A percentile compares a stretch with the other conserved stretches of the same genome.
Evolutionary conservation across 768 basidiomycete genomes (phyloP).

Genomic region (Gautieria morchelliformis): DNA sequence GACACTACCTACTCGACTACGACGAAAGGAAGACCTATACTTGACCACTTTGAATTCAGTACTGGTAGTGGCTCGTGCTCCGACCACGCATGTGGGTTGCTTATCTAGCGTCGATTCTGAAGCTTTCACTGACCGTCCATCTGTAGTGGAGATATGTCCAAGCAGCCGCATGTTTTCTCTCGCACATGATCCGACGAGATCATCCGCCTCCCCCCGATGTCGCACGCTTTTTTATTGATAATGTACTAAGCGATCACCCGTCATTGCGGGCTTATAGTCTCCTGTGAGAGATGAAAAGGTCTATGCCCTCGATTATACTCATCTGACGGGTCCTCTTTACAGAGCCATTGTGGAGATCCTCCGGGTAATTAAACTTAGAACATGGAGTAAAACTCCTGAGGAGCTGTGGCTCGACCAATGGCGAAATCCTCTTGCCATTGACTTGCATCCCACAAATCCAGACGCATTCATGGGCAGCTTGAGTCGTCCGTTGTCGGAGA

Average conservation of each 20-base stretch:
- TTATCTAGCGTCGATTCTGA: background rate
- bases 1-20: conserved; percentile 33
- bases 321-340: background rate
- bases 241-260: conserved; percentile 62
- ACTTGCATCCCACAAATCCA: conserved; percentile 38
- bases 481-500: conserved; percentile 26
- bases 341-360: conserved; percentile 63
- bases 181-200: conserved; percentile 56
- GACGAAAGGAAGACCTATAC: conserved; percentile 38
- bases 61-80: conserved; percentile 46
- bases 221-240: conserved; percentile 53
- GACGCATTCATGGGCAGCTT: conserved; percentile 40
- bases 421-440: conserved; percentile 47
- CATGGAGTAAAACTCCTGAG: conserved; percentile 38
- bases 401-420: conserved; percentile 71
- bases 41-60: conserved; percentile 46
- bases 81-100: conserved; percentile 60
- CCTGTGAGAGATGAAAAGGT: background rate
- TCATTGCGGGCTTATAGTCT: conserved; percentile 41
- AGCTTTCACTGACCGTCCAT: background rate
- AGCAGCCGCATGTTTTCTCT: conserved; percentile 55
- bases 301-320: no score
- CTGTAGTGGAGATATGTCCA: conserved; percentile 78
- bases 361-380: conserved; percentile 66
- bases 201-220: conserved; percentile 39